Evolutionary conservation across 2,329 filamentous ascomycete species (phyloP), one percentile per base, ranked within the genome.

Genomic region (Periconia sp.): DNA sequence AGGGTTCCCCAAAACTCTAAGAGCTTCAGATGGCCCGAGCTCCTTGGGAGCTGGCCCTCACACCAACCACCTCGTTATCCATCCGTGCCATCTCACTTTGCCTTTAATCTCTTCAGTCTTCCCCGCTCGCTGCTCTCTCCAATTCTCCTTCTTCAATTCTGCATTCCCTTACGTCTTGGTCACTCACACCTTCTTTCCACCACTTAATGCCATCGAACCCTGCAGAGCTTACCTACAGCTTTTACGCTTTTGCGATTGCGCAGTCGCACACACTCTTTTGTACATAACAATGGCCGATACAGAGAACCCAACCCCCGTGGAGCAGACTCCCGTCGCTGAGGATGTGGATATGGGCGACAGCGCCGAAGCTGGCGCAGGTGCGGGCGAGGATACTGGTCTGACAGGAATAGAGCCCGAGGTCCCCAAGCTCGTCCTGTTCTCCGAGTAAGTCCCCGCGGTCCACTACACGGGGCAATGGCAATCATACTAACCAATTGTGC

Each of bases 341-440:
- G 80, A 84, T 58, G 70, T 82, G 30, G 81, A 82, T 47, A 80
- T 83, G 79, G 74, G 63, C 14, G 77, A 75, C 20, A 65, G 62
- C 23, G 52, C 52, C 40, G 23, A 27, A 27, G 58, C 51, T 33
- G 59, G 27, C 41, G 59, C 48, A 8, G 65, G 52, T 10, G 55
- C 47, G 40, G 58, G 33, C 18, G 73, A 73, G 55, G 71, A 70
- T 19, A 65, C 67, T 10, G 70, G 67, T n/a, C 62, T 79, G 43
- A 71, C 76, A 30, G 71, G 77, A 47, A 72, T 78, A 42, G 76
- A 79, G 68, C 72, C 76, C 1, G 75, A 76, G 49, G 45, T 52
- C 15, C 71, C 74, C 1, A 74, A 73, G 61, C 67, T 74, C 45
- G 67, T 72, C 27, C 74, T 75, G 18, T 81, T 81, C 62, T 63